Conservation (phyloP, 148 eudicot genomes). For the Beta vulgaris region DNA sequence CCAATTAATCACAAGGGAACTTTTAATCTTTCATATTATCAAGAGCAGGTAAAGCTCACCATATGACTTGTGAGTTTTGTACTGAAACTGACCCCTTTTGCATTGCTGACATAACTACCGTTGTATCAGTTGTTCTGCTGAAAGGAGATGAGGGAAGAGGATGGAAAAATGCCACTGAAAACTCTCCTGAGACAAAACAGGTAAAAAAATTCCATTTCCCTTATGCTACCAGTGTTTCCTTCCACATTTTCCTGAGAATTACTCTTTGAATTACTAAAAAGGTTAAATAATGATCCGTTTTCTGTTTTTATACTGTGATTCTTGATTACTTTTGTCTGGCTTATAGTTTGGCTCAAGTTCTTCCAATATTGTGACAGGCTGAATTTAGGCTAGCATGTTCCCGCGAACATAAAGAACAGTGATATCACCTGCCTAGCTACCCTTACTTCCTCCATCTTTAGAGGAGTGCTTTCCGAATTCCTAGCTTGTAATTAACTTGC, state of each 20-base stretch:
- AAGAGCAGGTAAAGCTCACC: conserved; percentile 3
- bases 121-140: background rate
- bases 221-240: background rate
- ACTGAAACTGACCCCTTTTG: background rate
- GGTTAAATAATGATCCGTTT: background rate
- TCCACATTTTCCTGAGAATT: background rate
- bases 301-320: background rate
- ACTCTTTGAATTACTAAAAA: background rate
- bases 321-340: background rate
- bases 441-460: background rate
- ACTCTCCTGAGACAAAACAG: too few relatives aligned
- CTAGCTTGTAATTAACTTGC: background rate
- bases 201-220: too few relatives aligned
- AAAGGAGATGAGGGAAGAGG: too few relatives aligned
- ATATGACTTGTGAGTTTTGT: background rate
- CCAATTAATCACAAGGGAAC: background rate
- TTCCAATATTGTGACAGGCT: background rate
- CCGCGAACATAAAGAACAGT: background rate
- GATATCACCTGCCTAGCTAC: background rate
- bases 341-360: background rate
- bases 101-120: background rate
- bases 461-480: background rate
- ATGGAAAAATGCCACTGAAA: too few relatives aligned
- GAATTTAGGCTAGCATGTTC: background rate
- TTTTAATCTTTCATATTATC: background rate